Base-by-base conservation (phyloP, 306 rosid species). In the Trifolium repens region DNA sequence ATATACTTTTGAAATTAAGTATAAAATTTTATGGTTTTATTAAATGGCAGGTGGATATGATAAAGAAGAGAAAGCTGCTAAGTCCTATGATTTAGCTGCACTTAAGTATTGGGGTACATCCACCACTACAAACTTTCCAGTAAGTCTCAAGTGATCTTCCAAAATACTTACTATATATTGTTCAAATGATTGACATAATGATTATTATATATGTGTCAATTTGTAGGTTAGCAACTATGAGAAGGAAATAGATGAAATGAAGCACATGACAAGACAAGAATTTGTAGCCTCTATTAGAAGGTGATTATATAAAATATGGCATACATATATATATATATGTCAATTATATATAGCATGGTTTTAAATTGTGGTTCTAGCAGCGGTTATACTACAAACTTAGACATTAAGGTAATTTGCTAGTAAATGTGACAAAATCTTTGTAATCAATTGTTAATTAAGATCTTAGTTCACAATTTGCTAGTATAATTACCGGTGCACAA, bases 21-120 rank as follows among this genome's bases (percentile, higher is more conserved):
- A 5, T 13, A 8, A 26, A 1, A 44, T 32, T 12, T 22, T 7
- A 47, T 57, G 55, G 37, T 65, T n/a, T 27, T 30, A 32, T 22
- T 47, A 35, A 61, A 62, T 59, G 61, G 9, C 54, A 92, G 99
- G 99, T 77, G 99, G 99, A 30, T 96, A 96, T 90, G 99, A 96
- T 61, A 96, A 96, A 86, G 99, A 96, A 87, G 99, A 96, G 74
- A 96, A 96, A 82, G 99, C 99, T 66, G 99, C 99, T 74, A 92
- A 98, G 88, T 91, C 99, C 26, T 96, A 92, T 62, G 99, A 96
- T 88, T 87, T 96, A 82, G 98, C 99, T 64, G 99, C 99, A 72
- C 82, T 96, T 14, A 96, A 96, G 83, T 96, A 92, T 72, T 96
- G 99, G 99, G 99, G 99, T 44, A 84, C 99, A 52, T 92, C 99